Base-by-base conservation (phyloP, 2,329 filamentous ascomycete genomes). In the Cytospora piceicola region DNA sequence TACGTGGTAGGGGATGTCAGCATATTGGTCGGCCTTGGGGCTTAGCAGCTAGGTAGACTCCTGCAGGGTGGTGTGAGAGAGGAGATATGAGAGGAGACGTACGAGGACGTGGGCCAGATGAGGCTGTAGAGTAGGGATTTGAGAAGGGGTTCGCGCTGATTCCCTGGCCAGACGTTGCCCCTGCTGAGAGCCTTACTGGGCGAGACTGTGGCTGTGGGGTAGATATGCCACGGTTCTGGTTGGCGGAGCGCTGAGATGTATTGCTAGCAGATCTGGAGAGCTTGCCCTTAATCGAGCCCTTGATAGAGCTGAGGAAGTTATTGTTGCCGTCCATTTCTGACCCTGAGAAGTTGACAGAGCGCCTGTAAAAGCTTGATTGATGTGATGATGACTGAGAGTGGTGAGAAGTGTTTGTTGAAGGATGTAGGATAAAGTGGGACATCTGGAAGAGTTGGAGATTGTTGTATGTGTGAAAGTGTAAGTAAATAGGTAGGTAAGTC, bases 251-350 rank as follows among this genome's bases (percentile, higher is more conserved):
- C 52, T 53, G 56, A 17, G 61, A 63, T 32, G 62, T n/a, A 49
- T 66, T 67, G 49, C 67, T 66, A 22, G 65, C 58, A 53, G 72
- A 75, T 67, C 70, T 72, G 24, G 73, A 73, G 29, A 80, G 58
- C 69, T 75, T 80, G 66, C 73, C 73, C 68, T 73, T 78, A 63
- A 80, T 36, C 32, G 69, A 70, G 57, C 72, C 72, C 55, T 77
- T 73, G 53, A 78, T 67, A 39, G 72, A 72, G 62, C 69, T 73
- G 63, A 65, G 64, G 65, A 75, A 71, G 54, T 29, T 68, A 58
- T 32, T 68, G 27, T 54, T 63, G 55, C 36, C 14, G 63, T 27
- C 30, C 66, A 65, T 67, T n/a, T 49, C 60, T 30, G 15, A 46
- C 30, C 49, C 58, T 58, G 30, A 56, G 61, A 54, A n/a, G 30